A percentile compares a stretch with the other conserved stretches of the same genome.
phyloP scores from a whole-genome alignment of 2,329 filamentous ascomycete species.

The Nannizzia gypsea region DNA sequence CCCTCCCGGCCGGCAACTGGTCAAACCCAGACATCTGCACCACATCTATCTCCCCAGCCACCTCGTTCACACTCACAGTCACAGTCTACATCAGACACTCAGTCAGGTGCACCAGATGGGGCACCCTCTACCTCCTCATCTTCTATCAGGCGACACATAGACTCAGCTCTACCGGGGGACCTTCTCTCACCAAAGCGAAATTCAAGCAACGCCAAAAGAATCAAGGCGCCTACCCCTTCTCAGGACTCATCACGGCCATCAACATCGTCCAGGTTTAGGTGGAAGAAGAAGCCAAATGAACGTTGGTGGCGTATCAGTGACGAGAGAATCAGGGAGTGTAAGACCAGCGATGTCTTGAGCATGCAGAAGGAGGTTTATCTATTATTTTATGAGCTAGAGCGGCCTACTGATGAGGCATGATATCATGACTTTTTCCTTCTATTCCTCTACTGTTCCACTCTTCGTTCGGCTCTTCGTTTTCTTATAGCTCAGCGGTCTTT shows the following conservation, averaged over 20 bases:
- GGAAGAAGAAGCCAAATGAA: slow-evolving; percentile 52
- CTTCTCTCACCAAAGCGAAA: slow-evolving; percentile 27
- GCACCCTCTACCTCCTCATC: background rate
- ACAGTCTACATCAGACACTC: background rate
- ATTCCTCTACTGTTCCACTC: too few species aligned
- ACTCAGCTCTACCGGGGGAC: slow-evolving; percentile 19
- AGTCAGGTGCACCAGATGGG: background rate
- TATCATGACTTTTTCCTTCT: background rate
- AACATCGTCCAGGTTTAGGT: slow-evolving; percentile 17
- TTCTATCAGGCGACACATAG: background rate
- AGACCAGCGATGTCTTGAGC: slow-evolving; percentile 75
- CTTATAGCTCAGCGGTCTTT: background rate
- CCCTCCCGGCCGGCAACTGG: slow-evolving; percentile 9
- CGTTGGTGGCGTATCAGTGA: slow-evolving; percentile 98
- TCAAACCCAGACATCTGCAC: background rate
- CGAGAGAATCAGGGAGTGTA: slow-evolving; percentile 89
- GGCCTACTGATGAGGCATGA: slow-evolving; percentile 20
- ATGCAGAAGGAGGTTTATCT: slow-evolving; percentile 97
- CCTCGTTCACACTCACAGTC: background rate
- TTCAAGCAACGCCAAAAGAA: slow-evolving; percentile 6
- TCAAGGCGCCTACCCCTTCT: background rate
- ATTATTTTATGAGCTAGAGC: slow-evolving; percentile 84
- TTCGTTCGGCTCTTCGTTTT: background rate
- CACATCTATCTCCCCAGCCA: slow-evolving; percentile 2
- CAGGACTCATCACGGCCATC: background rate